Conservation (phyloP, 176 grass and related monocot genomes). For the Cymbopogon citratus region DNA sequence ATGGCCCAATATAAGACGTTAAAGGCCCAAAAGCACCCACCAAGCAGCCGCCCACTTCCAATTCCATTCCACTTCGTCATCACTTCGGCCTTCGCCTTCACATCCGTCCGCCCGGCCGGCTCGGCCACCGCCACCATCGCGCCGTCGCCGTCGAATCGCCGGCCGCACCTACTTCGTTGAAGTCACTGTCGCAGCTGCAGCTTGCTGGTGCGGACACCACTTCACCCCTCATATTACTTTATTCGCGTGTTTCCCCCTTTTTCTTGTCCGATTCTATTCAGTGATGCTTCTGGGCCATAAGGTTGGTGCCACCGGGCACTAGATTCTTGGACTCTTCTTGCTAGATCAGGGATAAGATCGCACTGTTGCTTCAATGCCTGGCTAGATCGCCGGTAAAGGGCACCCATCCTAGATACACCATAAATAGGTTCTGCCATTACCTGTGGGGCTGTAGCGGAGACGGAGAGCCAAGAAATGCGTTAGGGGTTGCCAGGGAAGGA, state of each 20-base stretch:
- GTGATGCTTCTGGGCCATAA: slow-evolving; percentile 16
- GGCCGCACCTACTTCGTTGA: background rate
- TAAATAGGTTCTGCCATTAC: background rate
- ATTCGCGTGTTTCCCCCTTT: background rate
- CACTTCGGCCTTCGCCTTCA: no score
- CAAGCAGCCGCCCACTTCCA: no score
- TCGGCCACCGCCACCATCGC: background rate
- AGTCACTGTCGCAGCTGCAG: background rate
- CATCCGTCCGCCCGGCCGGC: no score
- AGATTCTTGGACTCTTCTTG: slow-evolving; percentile 21
- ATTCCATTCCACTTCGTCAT: no score
- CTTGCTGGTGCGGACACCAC: background rate
- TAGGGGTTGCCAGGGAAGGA: background rate
- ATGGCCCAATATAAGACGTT: background rate
- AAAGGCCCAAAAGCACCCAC: background rate
- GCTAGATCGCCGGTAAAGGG: background rate
- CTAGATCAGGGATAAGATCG: slow-evolving; percentile 32
- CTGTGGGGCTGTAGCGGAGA: background rate
- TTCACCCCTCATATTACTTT: background rate
- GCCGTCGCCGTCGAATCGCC: background rate
- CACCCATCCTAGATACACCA: background rate
- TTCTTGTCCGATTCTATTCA: background rate
- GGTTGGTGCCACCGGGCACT: background rate
- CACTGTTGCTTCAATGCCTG: no score
- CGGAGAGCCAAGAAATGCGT: background rate